Percentiles rank a stretch among this genome's conserved stretches.
Conservation (phyloP, 1,139 yeast genomes). For the Candida smagusa region DNA sequence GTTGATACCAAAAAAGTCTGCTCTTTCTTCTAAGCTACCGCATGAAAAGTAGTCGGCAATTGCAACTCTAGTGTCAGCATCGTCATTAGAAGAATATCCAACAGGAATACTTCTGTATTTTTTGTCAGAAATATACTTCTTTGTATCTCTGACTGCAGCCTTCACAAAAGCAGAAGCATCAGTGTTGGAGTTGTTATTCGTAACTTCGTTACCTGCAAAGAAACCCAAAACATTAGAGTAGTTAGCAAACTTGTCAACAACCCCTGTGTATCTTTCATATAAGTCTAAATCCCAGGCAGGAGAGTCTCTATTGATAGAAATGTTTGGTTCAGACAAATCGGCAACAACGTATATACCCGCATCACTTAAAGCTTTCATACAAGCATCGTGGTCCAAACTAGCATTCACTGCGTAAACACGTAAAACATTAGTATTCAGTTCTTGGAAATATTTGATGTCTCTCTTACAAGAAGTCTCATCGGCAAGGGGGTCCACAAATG, state of each 20-base stretch:
- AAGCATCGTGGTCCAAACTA: constrained; percentile 75
- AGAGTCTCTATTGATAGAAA: constrained; percentile 68
- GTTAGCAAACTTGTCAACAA: constrained; percentile 77
- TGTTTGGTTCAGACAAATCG: constrained; percentile 83
- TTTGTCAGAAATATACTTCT: constrained; percentile 63
- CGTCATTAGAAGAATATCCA: constrained; percentile 93
- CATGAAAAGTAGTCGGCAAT: constrained; percentile 84
- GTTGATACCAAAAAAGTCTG: constrained; percentile 90
- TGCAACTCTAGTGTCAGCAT: constrained; percentile 62
- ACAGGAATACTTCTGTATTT: constrained; percentile 80
- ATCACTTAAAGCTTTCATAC: constrained; percentile 80
- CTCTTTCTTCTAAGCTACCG: constrained; percentile 56
- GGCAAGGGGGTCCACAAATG: constrained; percentile 74
- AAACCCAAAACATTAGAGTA: constrained; percentile 88
- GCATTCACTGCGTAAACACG: constrained; percentile 76
- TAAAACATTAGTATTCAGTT: constrained; percentile 72
- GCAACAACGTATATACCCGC: constrained; percentile 88
- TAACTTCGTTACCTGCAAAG: constrained; percentile 90
- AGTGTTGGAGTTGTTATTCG: constrained; percentile 51
- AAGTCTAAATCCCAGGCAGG: constrained; percentile 72
- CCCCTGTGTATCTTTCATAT: constrained; percentile 70
- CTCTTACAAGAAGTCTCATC: constrained; percentile 70
- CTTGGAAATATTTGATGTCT: constrained; percentile 75
- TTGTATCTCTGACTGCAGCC: constrained; percentile 90
- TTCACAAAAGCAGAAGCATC: constrained; percentile 76